These are phyloP conservation scores for Amorphotheca resinae DNA, from an alignment of 495 filamentous ascomycete species.

Conservation along the genomic window DNA sequence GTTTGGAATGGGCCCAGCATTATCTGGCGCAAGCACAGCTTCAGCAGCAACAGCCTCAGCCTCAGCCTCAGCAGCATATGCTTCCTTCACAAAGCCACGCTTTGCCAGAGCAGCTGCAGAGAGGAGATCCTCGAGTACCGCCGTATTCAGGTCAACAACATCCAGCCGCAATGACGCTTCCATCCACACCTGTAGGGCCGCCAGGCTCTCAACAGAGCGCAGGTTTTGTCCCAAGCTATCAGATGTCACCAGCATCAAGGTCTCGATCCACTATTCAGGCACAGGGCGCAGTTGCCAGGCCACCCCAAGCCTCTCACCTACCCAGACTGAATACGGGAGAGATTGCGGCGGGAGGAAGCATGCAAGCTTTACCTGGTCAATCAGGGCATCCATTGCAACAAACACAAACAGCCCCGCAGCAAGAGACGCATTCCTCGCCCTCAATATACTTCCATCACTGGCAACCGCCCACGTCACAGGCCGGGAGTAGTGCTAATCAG, in stretches of 20 bases:
- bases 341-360: slow-evolving; percentile 29
- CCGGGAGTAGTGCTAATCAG: slow-evolving; percentile 41
- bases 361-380: slow-evolving; percentile 26
- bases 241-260: slow-evolving; percentile 22
- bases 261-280: slow-evolving; percentile 19
- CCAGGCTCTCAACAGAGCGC: slow-evolving; percentile 11
- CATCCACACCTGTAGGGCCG: slow-evolving; percentile 19
- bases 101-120: slow-evolving; percentile 33
- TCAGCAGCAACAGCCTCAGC: slow-evolving; percentile 35
- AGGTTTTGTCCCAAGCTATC: slow-evolving; percentile 26
- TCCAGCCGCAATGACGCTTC: slow-evolving; percentile 23
- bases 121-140: slow-evolving; percentile 33
- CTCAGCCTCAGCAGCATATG: slow-evolving; percentile 38
- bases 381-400: slow-evolving; percentile 33
- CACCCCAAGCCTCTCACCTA: slow-evolving; percentile 28
- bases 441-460: slow-evolving; percentile 87
- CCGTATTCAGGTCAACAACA: slow-evolving; percentile 19
- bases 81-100: slow-evolving; percentile 35
- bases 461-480: slow-evolving; percentile 61
- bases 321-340: slow-evolving; percentile 43
- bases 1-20: slow-evolving; percentile 66
- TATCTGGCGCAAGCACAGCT: slow-evolving; percentile 40
- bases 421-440: slow-evolving; percentile 44
- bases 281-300: slow-evolving; percentile 20
- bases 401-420: slow-evolving; percentile 38